phyloP scores from a whole-genome alignment of 2,329 filamentous ascomycete species.

The Fusarium foetens region DNA sequence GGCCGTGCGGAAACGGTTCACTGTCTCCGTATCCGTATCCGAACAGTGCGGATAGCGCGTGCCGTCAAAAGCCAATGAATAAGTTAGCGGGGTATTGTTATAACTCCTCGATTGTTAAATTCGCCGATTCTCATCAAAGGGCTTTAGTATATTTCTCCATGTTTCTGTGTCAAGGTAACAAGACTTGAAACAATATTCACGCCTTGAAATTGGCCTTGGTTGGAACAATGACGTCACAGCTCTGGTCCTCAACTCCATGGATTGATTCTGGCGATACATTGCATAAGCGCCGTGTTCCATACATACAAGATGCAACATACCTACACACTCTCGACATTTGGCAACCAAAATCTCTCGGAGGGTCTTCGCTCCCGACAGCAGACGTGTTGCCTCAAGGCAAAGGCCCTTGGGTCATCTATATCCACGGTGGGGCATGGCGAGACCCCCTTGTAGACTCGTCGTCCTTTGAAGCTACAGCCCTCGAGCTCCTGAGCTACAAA shows the following conservation, averaged over 20 bases:
- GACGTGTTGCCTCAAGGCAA: rapidly evolving
- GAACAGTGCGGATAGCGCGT: neutral
- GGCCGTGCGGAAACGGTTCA: neutral
- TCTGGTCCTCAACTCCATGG: neutral
- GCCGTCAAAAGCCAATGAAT: neutral
- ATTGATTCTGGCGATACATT: neutral
- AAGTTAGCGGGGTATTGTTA: neutral
- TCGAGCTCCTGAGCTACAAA: neutral
- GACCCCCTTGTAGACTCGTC: constrained; percentile 6
- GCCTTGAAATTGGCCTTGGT: rapidly evolving
- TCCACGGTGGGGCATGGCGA: constrained; percentile 14
- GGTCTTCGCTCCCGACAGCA: rapidly evolving
- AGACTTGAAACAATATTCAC: rapidly evolving
- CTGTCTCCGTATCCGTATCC: neutral
- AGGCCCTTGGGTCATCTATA: neutral
- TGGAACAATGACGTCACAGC: neutral
- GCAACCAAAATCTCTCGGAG: rapidly evolving
- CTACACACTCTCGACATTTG: neutral
- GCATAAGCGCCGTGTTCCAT: neutral
- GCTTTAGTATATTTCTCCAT: rapidly evolving
- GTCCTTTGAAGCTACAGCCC: neutral
- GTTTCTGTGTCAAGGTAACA: rapidly evolving
- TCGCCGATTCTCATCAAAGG: rapidly evolving
- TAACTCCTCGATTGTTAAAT: rapidly evolving
- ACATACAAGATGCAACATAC: neutral